Conservation (phyloP, 2,329 filamentous ascomycete genomes). For the Fusarium bactridioides region DNA sequence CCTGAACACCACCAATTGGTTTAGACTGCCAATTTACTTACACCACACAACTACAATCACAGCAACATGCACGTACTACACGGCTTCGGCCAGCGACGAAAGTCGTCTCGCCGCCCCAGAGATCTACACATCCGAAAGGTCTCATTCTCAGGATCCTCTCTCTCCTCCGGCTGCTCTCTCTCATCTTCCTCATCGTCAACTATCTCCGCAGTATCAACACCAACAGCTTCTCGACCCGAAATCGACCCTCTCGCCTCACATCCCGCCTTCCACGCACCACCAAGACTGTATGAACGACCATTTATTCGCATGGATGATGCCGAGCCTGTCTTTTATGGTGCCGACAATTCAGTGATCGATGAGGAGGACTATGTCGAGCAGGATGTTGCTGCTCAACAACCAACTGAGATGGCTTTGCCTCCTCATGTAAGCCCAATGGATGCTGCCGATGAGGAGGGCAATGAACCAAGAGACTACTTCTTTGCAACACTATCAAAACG, state of each 20-base stretch:
- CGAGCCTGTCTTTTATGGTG: slow-evolving; percentile 42
- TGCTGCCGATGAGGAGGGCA: slow-evolving; percentile 31
- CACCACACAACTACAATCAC: background rate
- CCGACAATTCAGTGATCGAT: slow-evolving; percentile 31
- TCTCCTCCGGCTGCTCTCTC: slow-evolving; percentile 49
- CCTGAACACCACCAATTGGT: background rate
- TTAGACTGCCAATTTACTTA: background rate
- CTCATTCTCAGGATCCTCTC: slow-evolving; percentile 51
- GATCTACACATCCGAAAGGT: slow-evolving; percentile 53
- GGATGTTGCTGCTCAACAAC: slow-evolving; percentile 38
- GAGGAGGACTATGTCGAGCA: slow-evolving; percentile 40
- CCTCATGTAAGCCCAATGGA: slow-evolving; percentile 41
- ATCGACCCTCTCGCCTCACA: slow-evolving; percentile 48
- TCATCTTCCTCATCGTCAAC: slow-evolving; percentile 46
- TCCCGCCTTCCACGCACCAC: slow-evolving; percentile 48
- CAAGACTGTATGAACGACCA: slow-evolving; percentile 48
- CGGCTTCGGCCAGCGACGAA: slow-evolving; percentile 49
- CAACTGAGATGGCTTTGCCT: slow-evolving; percentile 44
- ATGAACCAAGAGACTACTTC: slow-evolving; percentile 48
- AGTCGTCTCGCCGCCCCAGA: slow-evolving; percentile 45
- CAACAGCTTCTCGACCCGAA: slow-evolving; percentile 39
- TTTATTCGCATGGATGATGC: slow-evolving; percentile 42
- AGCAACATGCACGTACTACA: slow-evolving; percentile 49
- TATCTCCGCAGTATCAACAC: slow-evolving; percentile 34
- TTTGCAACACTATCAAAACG: slow-evolving; percentile 41